Base-by-base conservation (phyloP, 495 filamentous ascomycete genomes). In the Aspergillus wentii region DNA sequence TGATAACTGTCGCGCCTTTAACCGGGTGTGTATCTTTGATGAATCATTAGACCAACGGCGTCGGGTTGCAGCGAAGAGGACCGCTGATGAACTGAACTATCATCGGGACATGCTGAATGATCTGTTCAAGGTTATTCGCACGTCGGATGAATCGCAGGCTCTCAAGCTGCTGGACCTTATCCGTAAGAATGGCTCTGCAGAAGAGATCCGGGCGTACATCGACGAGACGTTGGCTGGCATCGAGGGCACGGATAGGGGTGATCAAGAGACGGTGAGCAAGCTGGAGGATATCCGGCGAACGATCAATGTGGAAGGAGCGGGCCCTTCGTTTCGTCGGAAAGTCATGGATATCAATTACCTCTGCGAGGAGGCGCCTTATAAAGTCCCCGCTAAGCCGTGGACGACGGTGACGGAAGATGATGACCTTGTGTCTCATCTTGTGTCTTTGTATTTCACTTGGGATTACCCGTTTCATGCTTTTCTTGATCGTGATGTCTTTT, bases 391-490 rank as follows among this genome's bases (percentile, higher is more conserved):
- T 15, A 48, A 43, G 29, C 69, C 71, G 2, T 79, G 75, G 75
- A 79, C 75, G 6, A 57, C 29, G 8, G 66, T 76, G 5, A 75
- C 72, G 0, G 58, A 58, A 17, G 69, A 75, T 39, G 51, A 58
- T 20, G 72, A 69, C 20, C 50, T 79, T 28, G 73, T 79, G 5
- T 75, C 72, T 11, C 64, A 73, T 58, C 55, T 77, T 8, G 48
- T 79, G 1, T 71, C 68, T 17, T 35, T 72, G 3, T 79, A 73
- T 46, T 76, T 79, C 52, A 64, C 68, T 5, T 77, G 72, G 72
- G 67, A 75, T 44, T 72, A 73, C 43, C 64, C 69, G n/a, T 71
- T 74, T 17, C 55, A 65, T 52, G 49, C 57, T 6, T 66, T 67
- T 47, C 41, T 78, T 32, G 71, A 75, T 27, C 50, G 57, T 17